These are phyloP conservation scores for Acephala macrosclerotiorum DNA, from an alignment of 2,329 filamentous ascomycete genomes.

Conservation along the genomic window DNA sequence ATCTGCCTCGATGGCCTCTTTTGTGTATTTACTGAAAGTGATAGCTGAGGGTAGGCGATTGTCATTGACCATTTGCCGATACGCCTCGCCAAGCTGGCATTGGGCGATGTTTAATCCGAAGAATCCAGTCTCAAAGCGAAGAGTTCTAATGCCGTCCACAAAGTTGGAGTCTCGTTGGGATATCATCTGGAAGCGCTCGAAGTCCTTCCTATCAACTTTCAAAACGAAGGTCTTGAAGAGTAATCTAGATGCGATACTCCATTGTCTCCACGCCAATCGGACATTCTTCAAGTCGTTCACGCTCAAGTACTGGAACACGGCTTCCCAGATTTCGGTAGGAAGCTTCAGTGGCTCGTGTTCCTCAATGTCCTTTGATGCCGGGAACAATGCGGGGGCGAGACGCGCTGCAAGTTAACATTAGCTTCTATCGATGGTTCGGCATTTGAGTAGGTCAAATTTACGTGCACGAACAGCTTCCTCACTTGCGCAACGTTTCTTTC, in stretches of 20 bases:
- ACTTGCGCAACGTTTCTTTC: no score
- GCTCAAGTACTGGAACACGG: no score
- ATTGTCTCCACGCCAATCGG: background rate
- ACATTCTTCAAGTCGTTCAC: no score
- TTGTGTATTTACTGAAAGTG: background rate
- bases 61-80: no score
- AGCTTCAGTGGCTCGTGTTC: no score
- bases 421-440: no score
- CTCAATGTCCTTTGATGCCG: no score
- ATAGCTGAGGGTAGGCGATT: background rate
- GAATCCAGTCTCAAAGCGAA: background rate
- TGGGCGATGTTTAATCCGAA: background rate
- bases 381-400: no score
- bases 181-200: background rate
- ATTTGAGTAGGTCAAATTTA: no score
- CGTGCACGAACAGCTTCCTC: no score
- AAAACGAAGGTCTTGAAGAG: conserved; percentile 9
- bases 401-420: no score
- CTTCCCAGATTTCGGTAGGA: no score
- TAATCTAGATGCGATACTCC: background rate
- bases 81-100: background rate
- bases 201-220: background rate
- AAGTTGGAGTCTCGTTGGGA: background rate
- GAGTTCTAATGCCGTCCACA: background rate
- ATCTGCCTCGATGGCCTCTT: background rate